Conservation (phyloP, 2,329 filamentous ascomycete species). For the Hawksworthiomyces lignivorus region DNA sequence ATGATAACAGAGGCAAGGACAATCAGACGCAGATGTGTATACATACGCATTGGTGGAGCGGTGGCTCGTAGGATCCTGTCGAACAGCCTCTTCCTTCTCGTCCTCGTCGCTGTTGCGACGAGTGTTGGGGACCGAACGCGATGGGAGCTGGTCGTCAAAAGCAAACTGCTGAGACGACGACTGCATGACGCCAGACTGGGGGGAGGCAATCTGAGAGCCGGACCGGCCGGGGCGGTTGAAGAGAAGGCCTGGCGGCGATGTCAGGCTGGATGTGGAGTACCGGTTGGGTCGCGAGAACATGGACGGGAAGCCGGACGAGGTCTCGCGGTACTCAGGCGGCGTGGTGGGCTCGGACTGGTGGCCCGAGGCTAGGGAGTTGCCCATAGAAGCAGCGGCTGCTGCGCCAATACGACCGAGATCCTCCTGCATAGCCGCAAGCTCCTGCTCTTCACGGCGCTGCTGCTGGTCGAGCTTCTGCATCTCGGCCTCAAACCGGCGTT, state of each 20-base stretch:
- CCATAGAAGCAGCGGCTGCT: conserved; percentile 25
- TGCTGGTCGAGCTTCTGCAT: conserved; percentile 85
- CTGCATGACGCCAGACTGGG: conserved; percentile 56
- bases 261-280: conserved; percentile 82
- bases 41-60: conserved; percentile 75
- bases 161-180: conserved; percentile 35
- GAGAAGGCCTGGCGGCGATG: conserved; percentile 63
- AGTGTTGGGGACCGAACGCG: conserved; percentile 78
- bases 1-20: neutral
- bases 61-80: conserved; percentile 62
- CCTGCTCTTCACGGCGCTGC: conserved; percentile 72
- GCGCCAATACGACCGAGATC: conserved; percentile 54
- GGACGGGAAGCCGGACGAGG: conserved; percentile 60
- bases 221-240: conserved; percentile 68
- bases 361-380: conserved; percentile 38
- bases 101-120: conserved; percentile 87
- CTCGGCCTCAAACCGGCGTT: conserved; percentile 81
- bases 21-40: neutral
- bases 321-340: conserved; percentile 84
- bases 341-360: conserved; percentile 94
- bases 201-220: conserved; percentile 73
- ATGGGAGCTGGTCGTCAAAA: conserved; percentile 61
- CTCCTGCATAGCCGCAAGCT: conserved; percentile 77
- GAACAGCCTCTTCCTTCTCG: conserved; percentile 70
- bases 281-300: conserved; percentile 78